Conservation (phyloP, 305 asterid genomes). For the Striga hermonthica region DNA sequence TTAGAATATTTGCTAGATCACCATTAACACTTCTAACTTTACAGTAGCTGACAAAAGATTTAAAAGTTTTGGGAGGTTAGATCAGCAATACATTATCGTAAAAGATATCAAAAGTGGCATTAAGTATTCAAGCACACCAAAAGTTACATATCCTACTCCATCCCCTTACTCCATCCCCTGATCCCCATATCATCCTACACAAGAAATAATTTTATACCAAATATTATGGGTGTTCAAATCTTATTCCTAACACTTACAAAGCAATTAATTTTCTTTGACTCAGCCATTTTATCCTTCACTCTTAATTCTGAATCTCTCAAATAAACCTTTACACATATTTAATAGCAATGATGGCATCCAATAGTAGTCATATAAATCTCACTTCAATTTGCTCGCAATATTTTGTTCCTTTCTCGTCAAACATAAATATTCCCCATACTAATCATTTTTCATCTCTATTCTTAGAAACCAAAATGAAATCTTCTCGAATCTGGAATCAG, state of each 20-base stretch:
- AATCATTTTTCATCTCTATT: conserved; percentile 9
- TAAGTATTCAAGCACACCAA: neutral
- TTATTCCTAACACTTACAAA: neutral
- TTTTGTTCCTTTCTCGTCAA: conserved; percentile 20
- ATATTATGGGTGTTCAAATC: neutral
- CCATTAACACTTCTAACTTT: conserved; percentile 1
- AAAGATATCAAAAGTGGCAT: too few species aligned
- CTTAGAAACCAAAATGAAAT: conserved; percentile 12
- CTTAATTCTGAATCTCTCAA: neutral
- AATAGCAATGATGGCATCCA: neutral
- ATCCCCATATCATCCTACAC: neutral
- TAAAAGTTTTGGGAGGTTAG: neutral
- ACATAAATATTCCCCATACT: conserved; percentile 6
- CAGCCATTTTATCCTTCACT: neutral
- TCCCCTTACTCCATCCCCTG: too few species aligned
- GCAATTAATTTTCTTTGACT: neutral
- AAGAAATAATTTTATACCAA: neutral
- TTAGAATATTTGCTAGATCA: conserved; percentile 1
- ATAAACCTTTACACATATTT: neutral
- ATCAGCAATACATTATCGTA: neutral
- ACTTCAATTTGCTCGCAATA: neutral
- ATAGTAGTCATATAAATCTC: too few species aligned
- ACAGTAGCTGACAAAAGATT: neutral
- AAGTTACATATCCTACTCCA: neutral
- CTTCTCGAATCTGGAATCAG: conserved; percentile 18